Conservation (phyloP, 1,284 basidiomycete genomes). For the Somion occarium region DNA sequence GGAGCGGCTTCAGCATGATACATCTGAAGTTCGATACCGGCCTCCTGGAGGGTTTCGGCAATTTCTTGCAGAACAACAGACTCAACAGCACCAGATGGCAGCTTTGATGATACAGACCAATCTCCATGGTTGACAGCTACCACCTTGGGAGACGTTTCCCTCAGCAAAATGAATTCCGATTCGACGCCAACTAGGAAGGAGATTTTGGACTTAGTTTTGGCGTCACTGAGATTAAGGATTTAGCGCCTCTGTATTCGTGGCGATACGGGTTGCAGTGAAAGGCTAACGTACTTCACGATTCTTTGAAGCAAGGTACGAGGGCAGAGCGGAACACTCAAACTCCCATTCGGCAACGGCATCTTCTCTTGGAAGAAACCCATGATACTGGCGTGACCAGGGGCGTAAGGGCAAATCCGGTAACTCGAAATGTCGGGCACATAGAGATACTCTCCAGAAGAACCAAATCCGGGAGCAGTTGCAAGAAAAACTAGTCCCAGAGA, state of each 20-base stretch:
- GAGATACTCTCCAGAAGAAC: constrained; percentile 45
- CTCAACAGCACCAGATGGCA: constrained; percentile 25
- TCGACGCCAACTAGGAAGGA: constrained; percentile 67
- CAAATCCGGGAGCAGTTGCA: constrained; percentile 32
- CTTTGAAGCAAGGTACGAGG: constrained; percentile 49
- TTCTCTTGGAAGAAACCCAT: constrained; percentile 66
- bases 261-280: too few relatives aligned
- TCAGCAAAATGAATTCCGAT: constrained; percentile 63
- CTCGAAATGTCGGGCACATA: constrained; percentile 51
- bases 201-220: constrained; percentile 32
- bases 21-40: constrained; percentile 35
- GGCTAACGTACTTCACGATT: constrained; percentile 41
- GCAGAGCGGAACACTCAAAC: too few relatives aligned
- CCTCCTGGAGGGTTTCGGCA: constrained; percentile 25
- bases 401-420: constrained; percentile 42
- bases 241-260: constrained; percentile 1
- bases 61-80: constrained; percentile 33
- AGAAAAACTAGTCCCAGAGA: constrained; percentile 43
- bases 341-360: too few relatives aligned
- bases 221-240: constrained; percentile 29
- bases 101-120: constrained; percentile 43
- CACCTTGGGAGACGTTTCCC: constrained; percentile 43
- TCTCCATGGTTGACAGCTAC: constrained; percentile 41
- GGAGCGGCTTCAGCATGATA: constrained; percentile 58
- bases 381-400: constrained; percentile 51